Percentiles rank a stretch among this genome's conserved stretches.
phyloP scores from a whole-genome alignment of 768 basidiomycete genomes.

The Paxillus ammoniavirescens region DNA sequence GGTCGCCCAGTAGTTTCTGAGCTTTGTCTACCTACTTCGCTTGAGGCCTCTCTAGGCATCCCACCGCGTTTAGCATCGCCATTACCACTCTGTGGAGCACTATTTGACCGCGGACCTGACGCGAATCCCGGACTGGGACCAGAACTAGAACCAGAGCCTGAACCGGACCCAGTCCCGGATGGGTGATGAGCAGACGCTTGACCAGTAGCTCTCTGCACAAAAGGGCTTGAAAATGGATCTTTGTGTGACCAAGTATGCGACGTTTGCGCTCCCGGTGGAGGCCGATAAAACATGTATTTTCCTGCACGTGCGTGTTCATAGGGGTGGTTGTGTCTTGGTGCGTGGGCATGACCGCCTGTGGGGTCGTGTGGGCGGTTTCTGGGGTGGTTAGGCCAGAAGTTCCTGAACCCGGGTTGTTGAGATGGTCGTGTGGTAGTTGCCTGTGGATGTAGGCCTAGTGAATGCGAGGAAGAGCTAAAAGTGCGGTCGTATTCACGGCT shows the following conservation, averaged over 20 bases:
- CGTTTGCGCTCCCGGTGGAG: conserved; percentile 2
- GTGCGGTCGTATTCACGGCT: conserved; percentile 34
- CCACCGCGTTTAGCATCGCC: neutral
- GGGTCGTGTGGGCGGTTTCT: conserved; percentile 18
- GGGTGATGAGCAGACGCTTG: conserved; percentile 8
- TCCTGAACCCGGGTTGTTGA: conserved; percentile 23
- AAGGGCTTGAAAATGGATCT: conserved; percentile 25
- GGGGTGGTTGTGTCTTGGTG: conserved; percentile 9
- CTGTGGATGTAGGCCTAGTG: conserved; percentile 26
- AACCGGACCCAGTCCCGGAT: neutral
- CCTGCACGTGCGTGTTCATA: conserved; percentile 7
- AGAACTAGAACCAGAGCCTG: neutral
- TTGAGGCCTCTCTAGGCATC: conserved; percentile 4
- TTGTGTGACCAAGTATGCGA: conserved; percentile 3
- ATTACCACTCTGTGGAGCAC: neutral
- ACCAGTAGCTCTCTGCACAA: conserved; percentile 29
- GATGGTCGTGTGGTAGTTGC: conserved; percentile 28
- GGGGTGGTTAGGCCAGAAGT: conserved; percentile 27
- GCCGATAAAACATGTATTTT: neutral
- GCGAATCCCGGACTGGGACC: neutral
- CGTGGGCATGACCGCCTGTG: conserved; percentile 5
- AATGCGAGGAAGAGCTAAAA: conserved; percentile 3
- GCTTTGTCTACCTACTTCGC: neutral
- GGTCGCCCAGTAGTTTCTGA: conserved; percentile 7
- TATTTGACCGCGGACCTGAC: neutral